phyloP scores from a whole-genome alignment of 108 stramenopile genomes.

The Nitzschia sp. region DNA sequence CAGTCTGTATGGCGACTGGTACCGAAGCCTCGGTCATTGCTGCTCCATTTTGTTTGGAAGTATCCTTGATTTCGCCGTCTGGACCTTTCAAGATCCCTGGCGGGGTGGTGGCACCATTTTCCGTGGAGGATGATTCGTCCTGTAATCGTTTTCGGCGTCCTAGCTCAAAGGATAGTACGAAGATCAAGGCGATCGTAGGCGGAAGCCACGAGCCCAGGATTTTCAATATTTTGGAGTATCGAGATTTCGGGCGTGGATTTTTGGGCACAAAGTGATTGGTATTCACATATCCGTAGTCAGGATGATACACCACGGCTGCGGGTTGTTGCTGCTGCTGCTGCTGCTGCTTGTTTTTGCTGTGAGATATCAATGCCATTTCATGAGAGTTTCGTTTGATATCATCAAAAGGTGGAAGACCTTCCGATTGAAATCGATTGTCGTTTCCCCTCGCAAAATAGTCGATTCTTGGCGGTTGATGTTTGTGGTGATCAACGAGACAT shows the following conservation, averaged over 20 bases:
- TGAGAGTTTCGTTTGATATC: neutral
- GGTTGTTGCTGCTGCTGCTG: neutral
- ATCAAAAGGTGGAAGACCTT: neutral
- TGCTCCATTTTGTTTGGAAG: conserved; percentile 8
- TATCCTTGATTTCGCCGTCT: neutral
- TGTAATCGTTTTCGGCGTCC: conserved; percentile 73
- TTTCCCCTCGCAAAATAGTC: conserved; percentile 2
- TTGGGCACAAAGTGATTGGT: neutral
- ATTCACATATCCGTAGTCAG: conserved; percentile 30
- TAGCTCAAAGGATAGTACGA: conserved; percentile 84
- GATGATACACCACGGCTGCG: conserved; percentile 20
- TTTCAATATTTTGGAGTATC: conserved; percentile 35
- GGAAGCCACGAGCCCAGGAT: conserved; percentile 85
- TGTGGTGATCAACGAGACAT: conserved; percentile 25
- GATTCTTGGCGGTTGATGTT: conserved; percentile 2
- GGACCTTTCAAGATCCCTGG: neutral
- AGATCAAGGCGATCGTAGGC: conserved; percentile 70
- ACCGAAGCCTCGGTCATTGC: neutral
- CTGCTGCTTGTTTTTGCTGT: neutral
- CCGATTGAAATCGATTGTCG: neutral
- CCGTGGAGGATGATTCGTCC: conserved; percentile 24
- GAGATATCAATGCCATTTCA: neutral
- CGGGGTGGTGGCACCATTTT: conserved; percentile 1
- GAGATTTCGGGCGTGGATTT: neutral
- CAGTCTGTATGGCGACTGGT: neutral